Conservation (phyloP, 768 basidiomycete species). For the Termitomyces bulborhizus region DNA sequence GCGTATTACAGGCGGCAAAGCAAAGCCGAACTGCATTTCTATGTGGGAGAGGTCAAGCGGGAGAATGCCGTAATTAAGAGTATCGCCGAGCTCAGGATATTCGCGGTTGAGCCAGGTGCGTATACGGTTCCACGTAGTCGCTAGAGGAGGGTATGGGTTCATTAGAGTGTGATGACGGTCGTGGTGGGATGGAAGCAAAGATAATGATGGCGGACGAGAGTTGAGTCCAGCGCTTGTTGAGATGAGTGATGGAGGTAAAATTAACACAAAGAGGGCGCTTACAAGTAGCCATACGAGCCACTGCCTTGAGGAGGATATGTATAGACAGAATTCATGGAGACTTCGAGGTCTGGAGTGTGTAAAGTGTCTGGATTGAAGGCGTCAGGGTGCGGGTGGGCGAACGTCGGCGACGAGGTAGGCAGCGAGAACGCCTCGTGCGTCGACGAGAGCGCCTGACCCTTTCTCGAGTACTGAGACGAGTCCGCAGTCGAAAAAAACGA, state of each 20-base stretch:
- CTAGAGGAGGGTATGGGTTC: slow-evolving; percentile 66
- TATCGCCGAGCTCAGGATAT: slow-evolving; percentile 94
- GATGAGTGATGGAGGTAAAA: slow-evolving; percentile 10
- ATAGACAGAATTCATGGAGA: slow-evolving; percentile 45
- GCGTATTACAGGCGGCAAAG: slow-evolving; percentile 80
- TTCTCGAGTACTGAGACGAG: slow-evolving; percentile 38
- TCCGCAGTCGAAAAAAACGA: slow-evolving; percentile 54
- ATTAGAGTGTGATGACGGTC: slow-evolving; percentile 39
- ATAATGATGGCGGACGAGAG: slow-evolving; percentile 41
- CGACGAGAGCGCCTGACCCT: slow-evolving; percentile 63
- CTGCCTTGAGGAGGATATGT: slow-evolving; percentile 74
- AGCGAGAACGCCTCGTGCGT: slow-evolving; percentile 89
- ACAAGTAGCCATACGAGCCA: slow-evolving; percentile 58
- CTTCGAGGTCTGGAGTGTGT: slow-evolving; percentile 41
- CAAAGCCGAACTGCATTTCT: slow-evolving; percentile 79
- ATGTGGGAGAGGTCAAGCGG: slow-evolving; percentile 74
- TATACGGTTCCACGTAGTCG: slow-evolving; percentile 79
- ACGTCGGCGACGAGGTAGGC: slow-evolving; percentile 63
- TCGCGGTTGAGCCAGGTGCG: slow-evolving; percentile 76
- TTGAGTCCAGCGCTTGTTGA: slow-evolving; percentile 27
- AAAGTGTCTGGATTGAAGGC: slow-evolving; percentile 53
- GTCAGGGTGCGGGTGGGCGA: slow-evolving; percentile 43
- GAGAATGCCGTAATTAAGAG: slow-evolving; percentile 87
- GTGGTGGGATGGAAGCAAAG: slow-evolving; percentile 67
- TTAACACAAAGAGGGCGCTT: slow-evolving; percentile 8